Percentiles rank a stretch among this genome's conserved stretches.
phyloP scores from a whole-genome alignment of 2,329 filamentous ascomycete genomes.

The Colletotrichum trifolii region DNA sequence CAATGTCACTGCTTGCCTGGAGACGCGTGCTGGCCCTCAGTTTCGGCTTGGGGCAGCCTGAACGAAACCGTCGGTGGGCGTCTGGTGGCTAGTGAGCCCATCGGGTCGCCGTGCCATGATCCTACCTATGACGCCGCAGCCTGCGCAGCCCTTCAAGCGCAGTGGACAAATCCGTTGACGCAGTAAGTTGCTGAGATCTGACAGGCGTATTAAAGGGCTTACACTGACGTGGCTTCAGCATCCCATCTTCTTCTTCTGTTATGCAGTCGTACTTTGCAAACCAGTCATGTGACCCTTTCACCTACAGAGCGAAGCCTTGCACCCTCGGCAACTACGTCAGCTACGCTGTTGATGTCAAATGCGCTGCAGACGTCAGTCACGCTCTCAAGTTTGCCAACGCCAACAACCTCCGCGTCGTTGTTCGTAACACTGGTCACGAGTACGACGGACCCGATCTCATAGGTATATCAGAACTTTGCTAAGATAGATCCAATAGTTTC shows the following conservation, averaged over 20 bases:
- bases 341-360: conserved; percentile 51
- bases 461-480: neutral
- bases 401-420: conserved; percentile 50
- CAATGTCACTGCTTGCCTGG: conserved; percentile 61
- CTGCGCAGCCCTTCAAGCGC: conserved; percentile 52
- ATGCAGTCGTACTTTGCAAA: conserved; percentile 55
- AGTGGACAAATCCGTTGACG: conserved; percentile 48
- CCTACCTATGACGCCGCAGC: conserved; percentile 54
- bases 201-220: neutral
- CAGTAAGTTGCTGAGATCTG: conserved; percentile 44
- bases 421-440: conserved; percentile 49
- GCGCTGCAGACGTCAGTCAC: conserved; percentile 45
- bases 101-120: conserved; percentile 64
- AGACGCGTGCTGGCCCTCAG: conserved; percentile 65
- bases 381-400: conserved; percentile 47
- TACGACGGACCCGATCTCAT: conserved; percentile 18
- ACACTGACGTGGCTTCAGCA: conserved; percentile 40
- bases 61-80: conserved; percentile 62
- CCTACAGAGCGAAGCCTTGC: conserved; percentile 52
- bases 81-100: conserved; percentile 63
- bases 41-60: conserved; percentile 57
- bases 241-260: conserved; percentile 51
- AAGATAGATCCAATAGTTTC: conserved; percentile 35
- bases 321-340: conserved; percentile 56
- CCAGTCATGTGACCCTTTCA: conserved; percentile 52